Evolutionary conservation across 2,329 filamentous ascomycete genomes (phyloP), one percentile per base, ranked within the genome.

Genomic region (Ramularia collo-cygni): DNA sequence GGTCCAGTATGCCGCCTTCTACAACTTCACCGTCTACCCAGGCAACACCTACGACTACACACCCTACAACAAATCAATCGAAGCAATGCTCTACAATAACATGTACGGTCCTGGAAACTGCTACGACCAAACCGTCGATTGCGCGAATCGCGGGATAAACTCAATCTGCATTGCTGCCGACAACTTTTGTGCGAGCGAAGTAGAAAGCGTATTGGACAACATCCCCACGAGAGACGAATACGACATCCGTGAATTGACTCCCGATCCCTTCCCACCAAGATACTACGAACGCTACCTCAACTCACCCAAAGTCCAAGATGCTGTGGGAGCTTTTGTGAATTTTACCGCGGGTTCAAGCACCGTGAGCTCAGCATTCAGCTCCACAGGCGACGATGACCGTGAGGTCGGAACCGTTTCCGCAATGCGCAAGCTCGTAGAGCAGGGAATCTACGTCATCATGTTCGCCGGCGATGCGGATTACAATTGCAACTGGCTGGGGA

Each of bases 101-200:
- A 55, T 80, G 21, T 81, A 78, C 53, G 77, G 76, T 1, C 53
- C 64, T 2, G 77, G 77, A 21, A 79, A 80, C 56, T 81, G 78
- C 56, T 57, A 74, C 17, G 76, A 80, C 51, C 67, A 68, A 40
- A 69, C 74, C n/a, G 61, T 67, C 9, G 64, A 73, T 44, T 82
- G 77, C 66, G 69, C 71, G 44, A 64, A 64, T 1, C 67, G 65
- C 4, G 73, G 73, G 1, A 59, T 65, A 34, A 65, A 78, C 50
- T 58, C 44, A 64, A 58, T 76, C 33, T 82, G 77, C 61, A 53
- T 57, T 1, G 55, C 61, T 2, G 76, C 78, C 2, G 75, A 79
- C 55, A 61, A 59, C 41, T 79, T 76, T 58, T 81, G 77, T 60
- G 63, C 60, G 26, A 44, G 62, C 37, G 63, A 76, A 18, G 73